A percentile compares a stretch with the other conserved stretches of the same genome.
phyloP scores from a whole-genome alignment of 2,329 filamentous ascomycete genomes.

The Thielaviopsis ethacetica region DNA sequence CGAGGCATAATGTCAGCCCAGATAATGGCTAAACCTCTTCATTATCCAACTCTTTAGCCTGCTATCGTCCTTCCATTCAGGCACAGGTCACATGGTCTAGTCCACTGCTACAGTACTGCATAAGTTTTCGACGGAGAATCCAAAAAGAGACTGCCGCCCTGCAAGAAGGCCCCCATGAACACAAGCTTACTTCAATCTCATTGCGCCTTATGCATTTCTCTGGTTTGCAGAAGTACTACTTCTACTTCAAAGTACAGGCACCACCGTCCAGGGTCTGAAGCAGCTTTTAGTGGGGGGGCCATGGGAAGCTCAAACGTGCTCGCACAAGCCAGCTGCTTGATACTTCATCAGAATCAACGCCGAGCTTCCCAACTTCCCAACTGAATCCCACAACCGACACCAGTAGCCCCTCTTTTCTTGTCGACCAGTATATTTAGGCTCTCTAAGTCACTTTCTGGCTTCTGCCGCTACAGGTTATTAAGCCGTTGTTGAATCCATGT shows the following conservation, averaged over 20 bases:
- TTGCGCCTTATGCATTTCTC: not conserved
- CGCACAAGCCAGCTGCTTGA: not conserved
- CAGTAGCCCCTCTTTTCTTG: not conserved
- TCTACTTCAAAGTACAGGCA: too few species aligned
- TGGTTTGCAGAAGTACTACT: not conserved
- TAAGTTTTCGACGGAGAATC: not conserved
- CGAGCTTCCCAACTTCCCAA: not conserved
- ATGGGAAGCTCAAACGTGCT: not conserved
- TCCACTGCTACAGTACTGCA: not conserved
- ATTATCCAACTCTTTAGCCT: not conserved
- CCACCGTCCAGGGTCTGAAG: not conserved
- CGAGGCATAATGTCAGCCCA: not conserved
- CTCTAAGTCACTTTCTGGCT: not conserved
- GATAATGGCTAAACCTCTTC: not conserved
- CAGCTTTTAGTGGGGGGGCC: not conserved
- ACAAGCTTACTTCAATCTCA: not conserved
- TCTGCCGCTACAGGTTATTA: not conserved
- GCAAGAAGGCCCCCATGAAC: not conserved
- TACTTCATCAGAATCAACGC: not conserved
- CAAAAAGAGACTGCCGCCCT: not conserved
- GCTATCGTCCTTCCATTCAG: not conserved
- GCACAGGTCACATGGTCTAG: not conserved
- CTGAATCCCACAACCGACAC: not conserved
- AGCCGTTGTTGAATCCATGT: not conserved
- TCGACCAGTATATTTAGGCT: not conserved